Percentiles rank a stretch among this genome's conserved stretches.
These are phyloP conservation scores for Komagataea norvegica DNA, from an alignment of 1,139 yeast genomes.

Conservation along the genomic window DNA sequence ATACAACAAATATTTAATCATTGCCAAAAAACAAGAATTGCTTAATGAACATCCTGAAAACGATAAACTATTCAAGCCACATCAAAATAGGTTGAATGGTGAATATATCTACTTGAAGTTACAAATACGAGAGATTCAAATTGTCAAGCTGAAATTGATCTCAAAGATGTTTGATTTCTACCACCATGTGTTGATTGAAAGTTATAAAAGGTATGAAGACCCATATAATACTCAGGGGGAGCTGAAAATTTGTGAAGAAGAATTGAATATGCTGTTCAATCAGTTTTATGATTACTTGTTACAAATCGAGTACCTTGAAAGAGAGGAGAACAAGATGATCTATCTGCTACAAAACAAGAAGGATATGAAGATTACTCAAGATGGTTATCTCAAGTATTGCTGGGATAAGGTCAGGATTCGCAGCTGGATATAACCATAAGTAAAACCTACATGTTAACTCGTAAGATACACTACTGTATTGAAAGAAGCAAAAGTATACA, in stretches of 20 bases:
- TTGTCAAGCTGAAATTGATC: constrained; percentile 7
- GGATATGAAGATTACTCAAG: not conserved
- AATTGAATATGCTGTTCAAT: constrained; percentile 1
- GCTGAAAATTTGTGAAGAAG: not conserved
- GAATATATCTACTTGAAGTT: constrained; percentile 12
- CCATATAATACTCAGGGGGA: constrained; percentile 16
- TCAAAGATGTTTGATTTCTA: constrained; percentile 7
- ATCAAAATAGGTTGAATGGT: constrained; percentile 10
- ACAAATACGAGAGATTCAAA: constrained; percentile 9
- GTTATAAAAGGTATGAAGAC: constrained; percentile 8
- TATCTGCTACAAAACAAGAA: constrained; percentile 5
- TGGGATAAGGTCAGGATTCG: constrained; percentile 1
- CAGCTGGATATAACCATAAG: not conserved
- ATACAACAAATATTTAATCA: constrained; percentile 7
- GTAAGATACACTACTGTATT: too few relatives aligned
- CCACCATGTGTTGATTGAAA: constrained; percentile 6
- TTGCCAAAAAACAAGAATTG: constrained; percentile 2
- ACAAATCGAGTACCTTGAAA: constrained; percentile 13
- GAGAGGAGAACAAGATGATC: constrained; percentile 9
- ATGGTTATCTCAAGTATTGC: constrained; percentile 7
- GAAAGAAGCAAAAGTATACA: too few relatives aligned
- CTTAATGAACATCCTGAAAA: not conserved
- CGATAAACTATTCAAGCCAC: not conserved
- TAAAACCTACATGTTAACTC: too few relatives aligned
- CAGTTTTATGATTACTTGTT: constrained; percentile 8